Base-by-base conservation (phyloP, 495 filamentous ascomycete genomes). In the Talaromyces stipitatus region DNA sequence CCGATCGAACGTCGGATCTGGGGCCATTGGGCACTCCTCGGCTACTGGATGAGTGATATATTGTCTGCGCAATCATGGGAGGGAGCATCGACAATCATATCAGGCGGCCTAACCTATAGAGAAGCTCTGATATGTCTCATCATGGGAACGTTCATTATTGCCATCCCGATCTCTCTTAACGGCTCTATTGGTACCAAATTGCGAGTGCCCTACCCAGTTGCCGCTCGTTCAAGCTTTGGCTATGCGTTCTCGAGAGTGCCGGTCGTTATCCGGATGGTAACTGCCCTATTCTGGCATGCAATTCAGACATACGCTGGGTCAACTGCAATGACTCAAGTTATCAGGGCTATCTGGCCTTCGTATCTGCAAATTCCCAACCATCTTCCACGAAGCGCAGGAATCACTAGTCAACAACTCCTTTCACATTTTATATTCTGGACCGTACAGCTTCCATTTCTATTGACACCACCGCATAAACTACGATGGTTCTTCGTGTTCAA, bases 401-500 rank as follows among this genome's bases (percentile, higher is more conserved):
- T 80, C 60, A 76, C 77, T 0, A 75, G 72, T 3, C 63, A 75
- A 55, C 69, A 70, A 51, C 73, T 80, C 69, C 58, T 74, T 58
- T 66, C 63, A 56, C 72, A 76, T 60, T 66, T 80, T 27, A 65
- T 80, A 58, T 80, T 75, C 59, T 78, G 72, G 69, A 59, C 64
- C 27, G 58, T 80, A 26, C 77, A 80, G 61, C 68, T 78, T 46
- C 75, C 75, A 50, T 76, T 63, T 64, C 47, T 78, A 32, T 66
- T 75, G 14, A 78, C 74, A 27, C 76, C 74, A 4, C 72, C 74
- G 20, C 71, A 74, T 54, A 77, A 75, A 61, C 64, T 78, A 27
- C 68, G 69, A 61, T 78, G 69, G 66, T 75, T 78, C 59, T 80
- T 80, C 61, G 60, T 73, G 20, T 68, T 77, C 64, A 80, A 80